Base-by-base conservation (phyloP, 1,284 basidiomycete species). In the Ceratobasidium sp. region DNA sequence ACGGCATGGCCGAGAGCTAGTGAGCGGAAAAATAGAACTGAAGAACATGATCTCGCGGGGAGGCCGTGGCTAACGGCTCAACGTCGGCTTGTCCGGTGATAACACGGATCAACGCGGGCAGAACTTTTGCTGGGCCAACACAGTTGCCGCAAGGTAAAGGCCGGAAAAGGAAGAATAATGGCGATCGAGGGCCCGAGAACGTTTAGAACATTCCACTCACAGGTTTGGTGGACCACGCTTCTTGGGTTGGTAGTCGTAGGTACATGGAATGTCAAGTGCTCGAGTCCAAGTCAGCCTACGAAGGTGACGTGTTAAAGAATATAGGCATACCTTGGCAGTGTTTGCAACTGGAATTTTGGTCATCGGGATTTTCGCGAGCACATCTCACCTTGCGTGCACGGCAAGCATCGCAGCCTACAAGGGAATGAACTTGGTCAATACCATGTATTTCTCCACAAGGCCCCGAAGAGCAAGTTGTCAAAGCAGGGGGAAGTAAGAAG, bases 221-320 rank as follows among this genome's bases (percentile, higher is more conserved):
- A 96, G 87, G 84, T 96, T 96, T 0, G 94, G 95, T 3, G 95
- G 95, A 0, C 95, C 95, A 77, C 95, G 88, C 85, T 96, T 96
- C 88, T 95, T 96, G 20, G 95, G 95, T 84, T 94, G 93, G 83
- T 96, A 96, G 82, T 96, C 93, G 82, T 96, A 96, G 0, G 94
- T 96, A 84, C 94, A 96, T 16, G 92, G 89, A 77, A 96, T 93
- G 48, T 91, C 92, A 59, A 96, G 90, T 1, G 93, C 90, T 81
- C 92, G 20, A 16, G 64, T 88, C 83, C 94, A 96, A 82, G 95
- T 94, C 81, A 93, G 94, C 91, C 93, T 94, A 67, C 73, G 68
- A 35, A 38, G 74, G 30, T 91, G 88, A 80, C 90, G 89, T 83
- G 92, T 23, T 88, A 10, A 38, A 55, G 2, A 50, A 30, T 18